Conservation (phyloP, 1,284 basidiomycete genomes). For the Porogramme epimiltina region DNA sequence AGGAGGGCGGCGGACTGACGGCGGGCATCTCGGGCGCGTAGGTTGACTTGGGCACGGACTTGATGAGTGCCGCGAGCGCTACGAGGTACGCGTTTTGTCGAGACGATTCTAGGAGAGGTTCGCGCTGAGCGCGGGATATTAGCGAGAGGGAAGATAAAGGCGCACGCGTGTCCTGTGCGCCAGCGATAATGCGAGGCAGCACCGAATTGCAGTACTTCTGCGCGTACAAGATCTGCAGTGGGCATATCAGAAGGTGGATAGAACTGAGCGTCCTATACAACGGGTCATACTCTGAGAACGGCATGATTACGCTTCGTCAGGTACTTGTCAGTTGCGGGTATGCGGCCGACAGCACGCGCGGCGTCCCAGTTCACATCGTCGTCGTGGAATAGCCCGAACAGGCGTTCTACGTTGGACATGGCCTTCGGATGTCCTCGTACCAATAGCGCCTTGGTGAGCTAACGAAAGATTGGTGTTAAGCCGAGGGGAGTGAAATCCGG, state of each 20-base stretch:
- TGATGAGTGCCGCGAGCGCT: constrained; percentile 83
- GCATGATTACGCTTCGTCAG: constrained; percentile 79
- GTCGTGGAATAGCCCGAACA: constrained; percentile 75
- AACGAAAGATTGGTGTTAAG: constrained; percentile 5
- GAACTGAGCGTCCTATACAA: not conserved
- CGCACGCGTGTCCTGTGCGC: constrained; percentile 53
- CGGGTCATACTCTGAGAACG: constrained; percentile 67
- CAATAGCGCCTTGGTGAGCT: constrained; percentile 82
- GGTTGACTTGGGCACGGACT: constrained; percentile 76
- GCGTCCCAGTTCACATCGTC: constrained; percentile 63
- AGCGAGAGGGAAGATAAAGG: constrained; percentile 4
- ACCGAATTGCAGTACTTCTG: constrained; percentile 83
- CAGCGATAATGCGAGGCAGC: constrained; percentile 75
- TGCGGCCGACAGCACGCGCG: constrained; percentile 70
- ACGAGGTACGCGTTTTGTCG: constrained; percentile 78
- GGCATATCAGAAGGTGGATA: not conserved
- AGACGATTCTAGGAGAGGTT: constrained; percentile 38
- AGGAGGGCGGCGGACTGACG: constrained; percentile 40
- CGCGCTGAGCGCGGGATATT: not conserved
- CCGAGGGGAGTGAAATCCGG: constrained; percentile 7
- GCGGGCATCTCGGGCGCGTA: constrained; percentile 70
- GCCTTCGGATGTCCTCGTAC: constrained; percentile 69
- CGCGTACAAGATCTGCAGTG: constrained; percentile 72
- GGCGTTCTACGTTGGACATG: constrained; percentile 55
- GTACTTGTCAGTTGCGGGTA: constrained; percentile 61